Evolutionary conservation across 2,329 filamentous ascomycete genomes (phyloP).

Genomic region (Piedraia hortae): DNA sequence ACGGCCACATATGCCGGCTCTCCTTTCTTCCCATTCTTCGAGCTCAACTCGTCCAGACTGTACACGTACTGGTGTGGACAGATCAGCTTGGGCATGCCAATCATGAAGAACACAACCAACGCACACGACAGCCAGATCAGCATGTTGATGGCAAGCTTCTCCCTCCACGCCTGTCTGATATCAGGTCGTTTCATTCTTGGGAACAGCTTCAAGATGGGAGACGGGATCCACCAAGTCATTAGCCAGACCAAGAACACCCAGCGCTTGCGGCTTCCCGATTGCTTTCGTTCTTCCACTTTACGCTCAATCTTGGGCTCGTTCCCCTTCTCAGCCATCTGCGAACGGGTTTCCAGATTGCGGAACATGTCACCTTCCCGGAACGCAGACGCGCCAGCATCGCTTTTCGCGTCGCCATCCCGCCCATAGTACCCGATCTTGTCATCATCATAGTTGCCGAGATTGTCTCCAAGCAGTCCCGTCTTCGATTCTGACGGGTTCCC

Average conservation of each 20-base stretch:
- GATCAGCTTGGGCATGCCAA: slow-evolving; percentile 63
- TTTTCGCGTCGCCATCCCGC: slow-evolving; percentile 56
- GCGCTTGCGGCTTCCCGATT: slow-evolving; percentile 57
- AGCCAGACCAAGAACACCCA: slow-evolving; percentile 69
- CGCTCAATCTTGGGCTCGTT: slow-evolving; percentile 69
- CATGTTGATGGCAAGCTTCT: slow-evolving; percentile 94
- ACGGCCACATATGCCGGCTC: slow-evolving; percentile 46
- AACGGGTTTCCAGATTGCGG: slow-evolving; percentile 75
- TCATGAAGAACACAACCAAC: slow-evolving; percentile 62
- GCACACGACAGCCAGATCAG: slow-evolving; percentile 76
- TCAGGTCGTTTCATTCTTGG: slow-evolving; percentile 82
- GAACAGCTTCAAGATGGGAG: slow-evolving; percentile 47
- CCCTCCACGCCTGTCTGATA: slow-evolving; percentile 75
- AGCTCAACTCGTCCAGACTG: slow-evolving; percentile 46
- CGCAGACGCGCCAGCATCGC: slow-evolving; percentile 75
- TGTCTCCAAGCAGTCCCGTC: slow-evolving; percentile 24
- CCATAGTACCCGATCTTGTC: slow-evolving; percentile 75
- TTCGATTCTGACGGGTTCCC: slow-evolving; percentile 31
- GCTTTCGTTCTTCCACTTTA: slow-evolving; percentile 66
- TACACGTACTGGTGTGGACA: slow-evolving; percentile 81
- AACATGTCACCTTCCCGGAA: slow-evolving; percentile 93
- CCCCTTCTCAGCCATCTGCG: slow-evolving; percentile 83
- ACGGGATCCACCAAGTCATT: slow-evolving; percentile 68
- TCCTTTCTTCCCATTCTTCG: slow-evolving; percentile 43
- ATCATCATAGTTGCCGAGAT: slow-evolving; percentile 30